Base-by-base conservation (phyloP, 345 rosid genomes). In the Populus pruinosa region DNA sequence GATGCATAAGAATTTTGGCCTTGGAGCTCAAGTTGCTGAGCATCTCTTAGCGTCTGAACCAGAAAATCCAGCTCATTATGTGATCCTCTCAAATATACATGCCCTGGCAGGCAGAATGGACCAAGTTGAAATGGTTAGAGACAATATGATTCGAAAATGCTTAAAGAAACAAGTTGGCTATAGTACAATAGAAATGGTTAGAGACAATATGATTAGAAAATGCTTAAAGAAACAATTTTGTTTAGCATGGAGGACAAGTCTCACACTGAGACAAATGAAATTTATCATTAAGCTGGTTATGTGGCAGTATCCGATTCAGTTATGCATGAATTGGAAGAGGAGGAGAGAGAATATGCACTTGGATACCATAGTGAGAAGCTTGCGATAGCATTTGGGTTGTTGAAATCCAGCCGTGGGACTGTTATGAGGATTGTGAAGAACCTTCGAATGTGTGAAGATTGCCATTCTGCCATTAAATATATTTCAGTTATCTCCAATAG, bases 281-380 rank as follows among this genome's bases (percentile, higher is more conserved):
- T 92, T 12, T 92, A 89, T 79, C 74, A 13, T 62, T 89, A 86
- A 73, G 87, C 87, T 27, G 95, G 98, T 29, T 93, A 91, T 82
- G 66, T 82, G 16, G 86, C 93, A 2, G 77, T 83, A n/a, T 74
- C 83, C 50, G 93, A 90, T 63, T 83, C 84, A 2, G 87, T 91
- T 70, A 87, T 93, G 98, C 97, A 92, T 75, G 92, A 92, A 79
- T 76, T 92, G 66, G 98, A 90, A 80, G 97, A 91, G 80, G 98
- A 90, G 80, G 98, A 93, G 86, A 90, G 88, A 78, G 98, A 91
- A 43, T 76, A 71, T n/a, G 91, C 93, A 21, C 92, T 92, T 73
- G 81, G 90, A 79, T 86, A 88, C 84, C 98, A 93, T 59, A 90
- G 98, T 35, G 97, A 92, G 88, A 93, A 93, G 87, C 92, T 93